Evolutionary conservation across 345 rosid genomes (phyloP).

Genomic region (Sonneratia caseolaris): DNA sequence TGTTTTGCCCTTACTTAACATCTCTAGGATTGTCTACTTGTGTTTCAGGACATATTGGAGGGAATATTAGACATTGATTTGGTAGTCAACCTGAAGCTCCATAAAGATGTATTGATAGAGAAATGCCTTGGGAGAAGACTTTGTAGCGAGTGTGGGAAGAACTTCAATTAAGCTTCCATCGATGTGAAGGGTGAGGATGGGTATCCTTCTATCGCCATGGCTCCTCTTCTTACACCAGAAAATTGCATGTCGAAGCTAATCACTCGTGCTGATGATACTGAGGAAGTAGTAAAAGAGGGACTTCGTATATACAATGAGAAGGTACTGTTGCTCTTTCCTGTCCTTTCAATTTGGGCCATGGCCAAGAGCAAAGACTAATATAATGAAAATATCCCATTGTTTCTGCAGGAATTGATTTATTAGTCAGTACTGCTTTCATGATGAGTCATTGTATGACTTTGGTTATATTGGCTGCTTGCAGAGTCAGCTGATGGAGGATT

Average conservation of each 20-base stretch:
- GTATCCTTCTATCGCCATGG: slow-evolving; percentile 68
- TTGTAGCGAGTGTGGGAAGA: slow-evolving; percentile 71
- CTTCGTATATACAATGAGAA: slow-evolving; percentile 64
- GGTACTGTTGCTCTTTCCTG: slow-evolving; percentile 25
- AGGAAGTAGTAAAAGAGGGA: slow-evolving; percentile 81
- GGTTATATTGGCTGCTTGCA: slow-evolving; percentile 20
- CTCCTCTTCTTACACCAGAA: slow-evolving; percentile 82
- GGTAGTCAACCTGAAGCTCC: slow-evolving; percentile 80
- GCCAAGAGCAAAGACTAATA: neutral
- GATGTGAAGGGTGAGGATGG: slow-evolving; percentile 68
- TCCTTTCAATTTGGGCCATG: neutral
- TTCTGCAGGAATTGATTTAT: neutral
- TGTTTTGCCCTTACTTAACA: no score
- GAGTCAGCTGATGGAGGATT: slow-evolving; percentile 88
- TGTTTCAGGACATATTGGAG: slow-evolving; percentile 63
- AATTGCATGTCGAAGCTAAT: slow-evolving; percentile 69
- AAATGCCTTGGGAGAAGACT: slow-evolving; percentile 93
- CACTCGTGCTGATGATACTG: slow-evolving; percentile 83
- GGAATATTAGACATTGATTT: slow-evolving; percentile 69
- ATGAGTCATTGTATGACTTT: neutral
- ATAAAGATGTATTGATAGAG: slow-evolving; percentile 67
- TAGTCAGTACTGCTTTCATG: neutral
- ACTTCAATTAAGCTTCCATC: slow-evolving; percentile 67
- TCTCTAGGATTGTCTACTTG: neutral
- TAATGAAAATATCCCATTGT: neutral